phyloP scores from a whole-genome alignment of 768 basidiomycete species.

The Nidula microcarpa region DNA sequence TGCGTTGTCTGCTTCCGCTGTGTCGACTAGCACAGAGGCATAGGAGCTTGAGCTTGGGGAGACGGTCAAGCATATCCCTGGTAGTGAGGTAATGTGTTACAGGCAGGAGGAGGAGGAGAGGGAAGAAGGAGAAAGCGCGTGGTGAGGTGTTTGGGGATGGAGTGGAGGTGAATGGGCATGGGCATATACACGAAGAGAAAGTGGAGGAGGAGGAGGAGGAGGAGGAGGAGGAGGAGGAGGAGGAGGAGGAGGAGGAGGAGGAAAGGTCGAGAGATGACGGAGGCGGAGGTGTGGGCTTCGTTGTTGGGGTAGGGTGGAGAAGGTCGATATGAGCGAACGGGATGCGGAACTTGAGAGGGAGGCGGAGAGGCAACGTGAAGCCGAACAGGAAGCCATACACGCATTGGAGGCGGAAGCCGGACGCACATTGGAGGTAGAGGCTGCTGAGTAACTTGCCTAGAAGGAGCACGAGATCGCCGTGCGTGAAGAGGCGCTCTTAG shows the following conservation, averaged over 20 bases:
- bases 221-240: background rate
- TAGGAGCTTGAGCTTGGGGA: conserved; percentile 25
- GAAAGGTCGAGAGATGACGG: no score
- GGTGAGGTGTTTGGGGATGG: background rate
- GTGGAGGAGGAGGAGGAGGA: conserved; percentile 1
- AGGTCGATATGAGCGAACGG: no score
- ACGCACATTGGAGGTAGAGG: background rate
- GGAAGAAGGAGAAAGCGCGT: background rate
- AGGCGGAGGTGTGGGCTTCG: no score
- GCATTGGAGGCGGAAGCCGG: background rate
- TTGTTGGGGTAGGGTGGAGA: no score
- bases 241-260: conserved; percentile 1
- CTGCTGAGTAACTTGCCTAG: background rate
- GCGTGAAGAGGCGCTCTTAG: background rate
- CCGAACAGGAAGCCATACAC: no score
- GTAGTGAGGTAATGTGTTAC: background rate
- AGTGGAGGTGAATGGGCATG: background rate
- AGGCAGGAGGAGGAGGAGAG: background rate
- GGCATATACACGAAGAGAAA: conserved; percentile 1
- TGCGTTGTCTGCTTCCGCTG: background rate
- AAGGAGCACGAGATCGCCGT: background rate
- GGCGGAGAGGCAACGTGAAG: no score
- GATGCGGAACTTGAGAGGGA: no score
- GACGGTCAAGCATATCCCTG: conserved; percentile 17
- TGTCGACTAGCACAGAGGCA: conserved; percentile 15